Evolutionary conservation across 2,329 filamentous ascomycete species (phyloP), one percentile per base, ranked within the genome.

Genomic region (Aureobasidium sp.): DNA sequence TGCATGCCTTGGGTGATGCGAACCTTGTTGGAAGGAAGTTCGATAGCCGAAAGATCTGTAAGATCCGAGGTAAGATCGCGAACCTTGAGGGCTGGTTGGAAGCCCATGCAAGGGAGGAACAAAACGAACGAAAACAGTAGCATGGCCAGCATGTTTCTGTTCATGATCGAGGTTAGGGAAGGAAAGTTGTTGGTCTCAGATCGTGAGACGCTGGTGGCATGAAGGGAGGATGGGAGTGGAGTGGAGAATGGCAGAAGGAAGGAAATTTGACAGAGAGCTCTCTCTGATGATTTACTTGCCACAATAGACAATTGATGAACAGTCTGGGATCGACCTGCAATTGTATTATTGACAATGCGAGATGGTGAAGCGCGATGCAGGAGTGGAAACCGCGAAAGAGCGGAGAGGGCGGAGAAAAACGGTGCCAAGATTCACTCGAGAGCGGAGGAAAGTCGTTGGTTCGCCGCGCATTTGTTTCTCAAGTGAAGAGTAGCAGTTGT

Each of bases 61-160:
- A 36, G 40, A 33, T 13, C n/a, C 16, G 29, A 45, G 42, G 38
- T 20, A 16, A 64, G 48, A 64, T 64, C 31, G 27, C 29, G 61
- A 38, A 38, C 25, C 58, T 54, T 48, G 68, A 53, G 38, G 62
- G 47, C 60, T 64, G 65, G 51, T 67, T 67, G 43, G 50, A 64
- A 61, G 48, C 59, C 59, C 61, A 64, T 58, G 51, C 65, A 56
- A 55, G 54, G 38, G 5, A 43, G 25, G 11, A 43, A 23, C 23
- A 60, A 31, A 29, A 60, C 3, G 23, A 60, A 47, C 1, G 29
- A 38, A 23, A 53, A 38, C 33, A 60, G 36, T 42, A 65, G 18
- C 42, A 58, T 58, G 43, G 36, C 33, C 53, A 60, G 29, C 54
- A 59, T 65, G 51, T 15, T 65, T 38, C 38, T 20, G 33, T 47